Evolutionary conservation across 805 yeast genomes (phyloP).

Genomic region (Cyberlindnera subsufficiens): DNA sequence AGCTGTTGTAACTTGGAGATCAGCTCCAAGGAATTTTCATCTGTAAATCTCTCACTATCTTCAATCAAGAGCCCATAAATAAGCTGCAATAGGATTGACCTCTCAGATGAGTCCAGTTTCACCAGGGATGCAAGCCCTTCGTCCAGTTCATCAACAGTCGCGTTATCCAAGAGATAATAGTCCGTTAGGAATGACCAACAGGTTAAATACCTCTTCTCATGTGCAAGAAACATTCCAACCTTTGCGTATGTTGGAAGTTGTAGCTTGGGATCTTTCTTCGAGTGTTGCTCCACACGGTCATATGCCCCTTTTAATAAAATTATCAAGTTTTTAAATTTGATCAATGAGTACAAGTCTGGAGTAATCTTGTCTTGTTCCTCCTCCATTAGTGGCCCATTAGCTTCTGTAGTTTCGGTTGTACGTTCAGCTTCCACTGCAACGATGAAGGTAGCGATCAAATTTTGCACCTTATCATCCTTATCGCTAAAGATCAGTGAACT

Average conservation of each 20-base stretch:
- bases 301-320: slow-evolving; percentile 26
- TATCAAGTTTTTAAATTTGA: slow-evolving; percentile 25
- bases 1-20: slow-evolving; percentile 6
- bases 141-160: slow-evolving; percentile 28
- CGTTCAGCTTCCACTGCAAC: slow-evolving; percentile 36
- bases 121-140: slow-evolving; percentile 28
- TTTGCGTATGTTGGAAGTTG: slow-evolving; percentile 10
- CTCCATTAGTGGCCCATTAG: slow-evolving; percentile 28
- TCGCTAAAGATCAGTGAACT: slow-evolving; percentile 35
- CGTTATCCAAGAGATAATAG: slow-evolving; percentile 39
- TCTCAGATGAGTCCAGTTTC: slow-evolving; percentile 22
- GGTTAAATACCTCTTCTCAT: slow-evolving; percentile 6
- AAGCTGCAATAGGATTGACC: slow-evolving; percentile 29
- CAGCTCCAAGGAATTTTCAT: slow-evolving; percentile 5
- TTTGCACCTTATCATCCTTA: slow-evolving; percentile 25
- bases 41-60: slow-evolving; percentile 2
- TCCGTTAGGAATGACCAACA: slow-evolving; percentile 29
- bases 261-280: slow-evolving; percentile 5
- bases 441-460: slow-evolving; percentile 53
- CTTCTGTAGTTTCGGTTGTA: slow-evolving; percentile 31
- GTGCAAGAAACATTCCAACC: slow-evolving; percentile 30
- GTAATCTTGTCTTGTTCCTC: slow-evolving; percentile 14
- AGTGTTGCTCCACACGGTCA: background rate
- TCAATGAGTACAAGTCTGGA: slow-evolving; percentile 24
- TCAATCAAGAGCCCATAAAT: slow-evolving; percentile 32